Conservation (phyloP, 805 yeast species). For the Wickerhamiella nectarea region DNA sequence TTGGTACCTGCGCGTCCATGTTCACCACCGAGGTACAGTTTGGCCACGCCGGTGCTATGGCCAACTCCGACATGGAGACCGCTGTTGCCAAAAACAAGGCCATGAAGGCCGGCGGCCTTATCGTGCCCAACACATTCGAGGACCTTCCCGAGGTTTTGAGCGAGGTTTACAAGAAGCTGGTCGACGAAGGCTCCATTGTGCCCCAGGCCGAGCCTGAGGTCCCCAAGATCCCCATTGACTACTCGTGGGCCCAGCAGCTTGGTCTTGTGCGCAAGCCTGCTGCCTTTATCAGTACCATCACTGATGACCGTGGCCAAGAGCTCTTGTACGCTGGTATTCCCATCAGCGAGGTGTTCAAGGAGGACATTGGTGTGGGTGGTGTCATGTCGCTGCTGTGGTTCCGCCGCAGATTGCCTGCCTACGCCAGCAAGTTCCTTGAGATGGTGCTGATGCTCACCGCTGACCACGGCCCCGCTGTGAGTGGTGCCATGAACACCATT, state of each 20-base stretch:
- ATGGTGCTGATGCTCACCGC: slow-evolving; percentile 39
- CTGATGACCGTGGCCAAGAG: slow-evolving; percentile 37
- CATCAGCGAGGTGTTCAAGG: slow-evolving; percentile 34
- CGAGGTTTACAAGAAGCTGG: slow-evolving; percentile 67
- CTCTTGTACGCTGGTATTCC: slow-evolving; percentile 35
- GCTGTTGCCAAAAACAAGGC: slow-evolving; percentile 54
- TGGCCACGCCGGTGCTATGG: slow-evolving; percentile 62
- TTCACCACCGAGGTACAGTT: slow-evolving; percentile 47
- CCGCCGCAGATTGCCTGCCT: slow-evolving; percentile 32
- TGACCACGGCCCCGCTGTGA: slow-evolving; percentile 36
- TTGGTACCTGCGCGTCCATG: slow-evolving; percentile 60
- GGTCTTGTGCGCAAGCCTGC: slow-evolving; percentile 37
- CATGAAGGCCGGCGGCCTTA: slow-evolving; percentile 86
- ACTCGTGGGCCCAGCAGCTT: slow-evolving; percentile 36
- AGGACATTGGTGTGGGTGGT: slow-evolving; percentile 36
- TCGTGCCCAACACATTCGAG: slow-evolving; percentile 66
- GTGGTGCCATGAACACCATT: slow-evolving; percentile 37
- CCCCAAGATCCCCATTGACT: slow-evolving; percentile 36
- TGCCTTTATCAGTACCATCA: slow-evolving; percentile 34
- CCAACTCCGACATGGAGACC: slow-evolving; percentile 57
- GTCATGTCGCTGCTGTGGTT: slow-evolving; percentile 36
- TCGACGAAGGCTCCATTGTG: slow-evolving; percentile 27
- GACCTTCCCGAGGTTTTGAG: slow-evolving; percentile 31
- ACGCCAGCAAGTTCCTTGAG: slow-evolving; percentile 34
- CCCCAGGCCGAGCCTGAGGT: slow-evolving; percentile 33